Base-by-base conservation (phyloP, 2,329 filamentous ascomycete species). In the Fusarium anthophilum region DNA sequence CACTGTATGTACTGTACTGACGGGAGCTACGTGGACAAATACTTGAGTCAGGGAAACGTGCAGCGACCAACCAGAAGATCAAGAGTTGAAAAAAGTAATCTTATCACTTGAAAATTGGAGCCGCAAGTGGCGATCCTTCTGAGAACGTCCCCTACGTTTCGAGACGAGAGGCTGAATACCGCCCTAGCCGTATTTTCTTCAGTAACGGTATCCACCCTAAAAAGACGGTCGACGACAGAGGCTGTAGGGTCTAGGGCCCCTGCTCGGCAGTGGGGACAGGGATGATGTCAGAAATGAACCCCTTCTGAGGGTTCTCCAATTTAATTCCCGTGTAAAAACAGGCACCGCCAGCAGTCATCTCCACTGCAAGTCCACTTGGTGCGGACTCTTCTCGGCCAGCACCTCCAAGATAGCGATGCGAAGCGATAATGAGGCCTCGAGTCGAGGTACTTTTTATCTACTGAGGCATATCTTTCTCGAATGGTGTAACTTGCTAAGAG, bases 311-410 rank as follows among this genome's bases (percentile, higher is more conserved):
- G 30, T 28, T 32, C 59, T 48, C 61, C 61, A 66, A 35, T 69
- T 70, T 70, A 70, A 65, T 70, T 70, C 67, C 66, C 67, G 66
- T 70, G 39, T 22, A 70, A 63, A 70, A 59, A 59, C 67, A 70
- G 67, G 67, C 66, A 70, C 67, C 63, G n/a, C 48, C 15, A 58
- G 26, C 11, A 10, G 7, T 1, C n/a, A 53, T 45, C 65, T 64
- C 69, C 69, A 63, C 45, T 22, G 14, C 8, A 8, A 45, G 37
- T 48, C 73, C 73, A 74, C 73, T 71, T 66, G 48, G 50, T 63
- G 55, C 73, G 73, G 73, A 70, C 65, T 72, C 73, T 76, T 63
- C 63, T 76, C 73, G 73, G 73, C 58, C 58, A 70, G 50, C 69
- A 61, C 70, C 69, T 61, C 60, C 53, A 65, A 50, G 41, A 70